These are phyloP conservation scores for Polysphondylium violaceum DNA, from an alignment of 78 protist genomes.

Conservation along the genomic window DNA sequence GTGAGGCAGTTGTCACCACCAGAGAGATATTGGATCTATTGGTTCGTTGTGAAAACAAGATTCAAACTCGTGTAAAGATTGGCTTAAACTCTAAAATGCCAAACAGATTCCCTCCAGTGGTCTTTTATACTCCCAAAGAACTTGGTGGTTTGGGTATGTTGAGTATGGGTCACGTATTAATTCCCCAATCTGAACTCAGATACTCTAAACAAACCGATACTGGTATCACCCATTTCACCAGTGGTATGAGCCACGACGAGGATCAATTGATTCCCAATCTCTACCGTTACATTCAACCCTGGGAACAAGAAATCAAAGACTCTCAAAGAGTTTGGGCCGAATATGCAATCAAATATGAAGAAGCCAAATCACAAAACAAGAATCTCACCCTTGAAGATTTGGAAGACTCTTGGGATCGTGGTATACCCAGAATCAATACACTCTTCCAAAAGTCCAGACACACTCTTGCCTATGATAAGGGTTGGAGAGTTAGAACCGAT, in stretches of 20 bases:
- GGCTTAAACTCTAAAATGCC: slow-evolving; percentile 99
- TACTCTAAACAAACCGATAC: slow-evolving; percentile 96
- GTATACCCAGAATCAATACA: slow-evolving; percentile 99
- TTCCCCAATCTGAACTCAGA: slow-evolving; percentile 99
- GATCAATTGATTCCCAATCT: slow-evolving; percentile 99
- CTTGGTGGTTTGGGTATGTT: slow-evolving; percentile 99
- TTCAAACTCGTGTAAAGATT: slow-evolving; percentile 99
- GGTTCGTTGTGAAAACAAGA: slow-evolving; percentile 99
- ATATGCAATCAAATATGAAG: slow-evolving; percentile 97
- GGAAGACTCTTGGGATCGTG: slow-evolving; percentile 99
- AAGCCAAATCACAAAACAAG: slow-evolving; percentile 97
- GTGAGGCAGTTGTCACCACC: slow-evolving; percentile 95
- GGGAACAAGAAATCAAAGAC: slow-evolving; percentile 99
- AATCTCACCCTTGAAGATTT: slow-evolving; percentile 99
- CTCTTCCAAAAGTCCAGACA: slow-evolving; percentile 98
- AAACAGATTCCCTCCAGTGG: slow-evolving; percentile 99
- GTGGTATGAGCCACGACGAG: slow-evolving; percentile 99
- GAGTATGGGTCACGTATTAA: slow-evolving; percentile 99
- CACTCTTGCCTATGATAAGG: slow-evolving; percentile 99
- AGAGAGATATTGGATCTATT: slow-evolving; percentile 98
- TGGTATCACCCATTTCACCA: slow-evolving; percentile 98
- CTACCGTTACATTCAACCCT: slow-evolving; percentile 98
- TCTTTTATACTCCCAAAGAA: slow-evolving; percentile 99
- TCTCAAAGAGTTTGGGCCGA: slow-evolving; percentile 99
- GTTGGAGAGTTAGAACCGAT: slow-evolving; percentile 99